phyloP scores from a whole-genome alignment of 768 basidiomycete species.

The Serendipita vermifera region DNA sequence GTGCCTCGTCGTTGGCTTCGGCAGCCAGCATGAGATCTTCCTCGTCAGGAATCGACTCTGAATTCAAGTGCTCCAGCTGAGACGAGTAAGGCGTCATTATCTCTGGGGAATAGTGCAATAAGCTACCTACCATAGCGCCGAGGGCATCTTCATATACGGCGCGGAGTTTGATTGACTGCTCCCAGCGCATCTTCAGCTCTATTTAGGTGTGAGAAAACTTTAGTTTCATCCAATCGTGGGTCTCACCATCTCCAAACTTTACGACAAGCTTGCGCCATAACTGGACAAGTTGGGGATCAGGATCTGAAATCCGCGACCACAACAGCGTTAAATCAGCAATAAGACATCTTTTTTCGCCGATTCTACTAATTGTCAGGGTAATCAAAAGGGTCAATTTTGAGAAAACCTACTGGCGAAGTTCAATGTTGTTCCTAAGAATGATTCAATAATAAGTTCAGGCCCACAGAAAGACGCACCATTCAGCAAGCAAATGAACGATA shows the following conservation, averaged over 20 bases:
- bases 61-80: too few species aligned
- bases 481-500: not conserved
- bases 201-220: not conserved
- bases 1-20: too few species aligned
- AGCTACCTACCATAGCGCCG: not conserved
- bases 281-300: not conserved
- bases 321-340: not conserved
- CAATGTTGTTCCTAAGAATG: not conserved
- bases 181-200: not conserved
- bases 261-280: not conserved
- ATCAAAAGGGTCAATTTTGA: too few species aligned
- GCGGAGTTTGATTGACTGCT: not conserved
- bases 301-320: not conserved
- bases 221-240: too few species aligned
- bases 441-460: not conserved
- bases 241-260: not conserved
- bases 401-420: not conserved
- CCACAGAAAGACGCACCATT: not conserved
- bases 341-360: not conserved
- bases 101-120: too few species aligned
- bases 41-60: too few species aligned
- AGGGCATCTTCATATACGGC: not conserved
- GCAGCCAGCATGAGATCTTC: too few species aligned
- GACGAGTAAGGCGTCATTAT: too few species aligned
- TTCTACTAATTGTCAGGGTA: not conserved